Evolutionary conservation across 1,284 basidiomycete species (phyloP).

Genomic region (Tylopilus sp.): DNA sequence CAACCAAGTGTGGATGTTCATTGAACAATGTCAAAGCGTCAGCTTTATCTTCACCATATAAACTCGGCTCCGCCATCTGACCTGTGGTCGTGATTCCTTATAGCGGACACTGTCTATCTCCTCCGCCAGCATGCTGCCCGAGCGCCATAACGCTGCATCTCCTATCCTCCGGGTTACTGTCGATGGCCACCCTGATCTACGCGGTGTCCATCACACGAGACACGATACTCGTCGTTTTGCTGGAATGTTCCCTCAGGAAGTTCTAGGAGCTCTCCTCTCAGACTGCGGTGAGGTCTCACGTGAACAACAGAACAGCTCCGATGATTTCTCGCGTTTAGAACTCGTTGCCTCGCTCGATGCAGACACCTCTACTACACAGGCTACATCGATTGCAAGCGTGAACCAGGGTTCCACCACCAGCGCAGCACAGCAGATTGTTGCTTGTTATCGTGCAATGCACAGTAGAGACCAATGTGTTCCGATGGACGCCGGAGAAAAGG

Average conservation of each 20-base stretch:
- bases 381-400: neutral
- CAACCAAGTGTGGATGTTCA: slow-evolving; percentile 23
- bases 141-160: slow-evolving; percentile 1
- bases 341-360: slow-evolving; percentile 7
- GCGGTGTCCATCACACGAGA: neutral
- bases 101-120: slow-evolving; percentile 3
- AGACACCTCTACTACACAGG: neutral
- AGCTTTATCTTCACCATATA: slow-evolving; percentile 20
- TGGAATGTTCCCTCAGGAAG: slow-evolving; percentile 16
- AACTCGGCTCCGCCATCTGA: neutral
- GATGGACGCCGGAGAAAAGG: slow-evolving; percentile 15
- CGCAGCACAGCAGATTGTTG: slow-evolving; percentile 40
- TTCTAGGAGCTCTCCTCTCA: slow-evolving; percentile 2
- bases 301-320: slow-evolving; percentile 12
- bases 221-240: slow-evolving; percentile 32
- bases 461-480: neutral
- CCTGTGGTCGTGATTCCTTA: neutral
- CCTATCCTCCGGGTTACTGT: slow-evolving; percentile 4
- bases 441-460: slow-evolving; percentile 35
- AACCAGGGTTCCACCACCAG: slow-evolving; percentile 24
- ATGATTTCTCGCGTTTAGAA: slow-evolving; percentile 15
- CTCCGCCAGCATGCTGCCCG: slow-evolving; percentile 15
- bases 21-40: slow-evolving; percentile 28
- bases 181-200: slow-evolving; percentile 1
- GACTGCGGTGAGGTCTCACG: slow-evolving; percentile 7